Evolutionary conservation across 2,329 filamentous ascomycete genomes (phyloP), one percentile per base, ranked within the genome.

Genomic region (Chaetomium sp.): DNA sequence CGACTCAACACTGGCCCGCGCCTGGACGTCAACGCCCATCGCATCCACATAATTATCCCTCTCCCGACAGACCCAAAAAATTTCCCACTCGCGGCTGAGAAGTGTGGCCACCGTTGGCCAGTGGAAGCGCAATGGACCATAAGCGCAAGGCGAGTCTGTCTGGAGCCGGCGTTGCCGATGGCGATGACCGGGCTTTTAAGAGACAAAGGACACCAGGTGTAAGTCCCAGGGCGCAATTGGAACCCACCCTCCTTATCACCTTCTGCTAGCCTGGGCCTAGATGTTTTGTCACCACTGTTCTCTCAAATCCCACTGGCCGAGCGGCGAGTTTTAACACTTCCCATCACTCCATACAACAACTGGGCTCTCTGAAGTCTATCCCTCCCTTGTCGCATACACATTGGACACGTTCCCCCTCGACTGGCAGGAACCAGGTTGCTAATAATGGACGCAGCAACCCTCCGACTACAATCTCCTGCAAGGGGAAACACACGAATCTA

Each of bases 401-500:
- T 33, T 6, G 37, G 44, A n/a, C 32, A 27, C 10, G 46, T 33
- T 8, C 10, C 8, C 10, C 32, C 9, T 32, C 14, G 33, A 27
- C 19, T 34, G n/a, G 44, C n/a, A 14, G n/a, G 11, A 48, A 14
- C 34, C 14, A 37, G 35, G 9, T 36, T 6, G 40, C 62, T 62
- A 52, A 64, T 53, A 33, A 45, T 56, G 37, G 48, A 27, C 19
- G 6, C 49, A 66, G 64, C 61, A 60, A 27, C 58, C 57, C 10
- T 54, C 57, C 32, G 71, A 75, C 59, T 79, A 75, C 61, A 76
- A 81, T 59, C 70, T 81, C 34, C 69, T 73, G 48, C 73, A 78
- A 55, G 76, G 76, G 61, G 87, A 91, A 71, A 84, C 80, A 12
- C 71, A 74, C 53, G 84, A 88, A 68, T 84, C 84, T 12, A 91